Evolutionary conservation across 306 rosid species (phyloP).

Genomic region (Trifolium pratense): DNA sequence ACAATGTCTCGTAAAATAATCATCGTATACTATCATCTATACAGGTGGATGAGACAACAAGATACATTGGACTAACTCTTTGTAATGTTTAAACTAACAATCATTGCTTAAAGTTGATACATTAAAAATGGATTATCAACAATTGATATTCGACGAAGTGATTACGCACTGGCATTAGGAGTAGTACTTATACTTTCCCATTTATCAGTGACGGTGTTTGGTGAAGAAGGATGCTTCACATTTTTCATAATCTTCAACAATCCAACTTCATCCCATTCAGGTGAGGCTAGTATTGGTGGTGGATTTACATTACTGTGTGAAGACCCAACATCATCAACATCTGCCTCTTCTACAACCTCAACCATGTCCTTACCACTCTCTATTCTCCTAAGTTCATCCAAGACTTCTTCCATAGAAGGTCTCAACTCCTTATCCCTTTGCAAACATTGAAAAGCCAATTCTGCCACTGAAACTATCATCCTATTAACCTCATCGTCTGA

Average conservation of each 20-base stretch:
- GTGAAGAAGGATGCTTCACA: conserved; percentile 46
- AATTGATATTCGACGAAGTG: conserved; percentile 17
- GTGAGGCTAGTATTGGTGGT: conserved; percentile 37
- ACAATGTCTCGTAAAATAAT: conserved; percentile 3
- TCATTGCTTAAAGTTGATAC: conserved; percentile 20
- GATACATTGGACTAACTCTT: neutral
- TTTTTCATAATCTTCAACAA: conserved; percentile 49
- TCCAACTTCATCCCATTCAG: conserved; percentile 51
- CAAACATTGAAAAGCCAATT: conserved; percentile 77
- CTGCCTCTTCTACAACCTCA: conserved; percentile 32
- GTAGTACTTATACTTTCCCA: conserved; percentile 53
- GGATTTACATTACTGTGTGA: conserved; percentile 24
- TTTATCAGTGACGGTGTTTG: conserved; percentile 44
- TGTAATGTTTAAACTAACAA: conserved; percentile 17
- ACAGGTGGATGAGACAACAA: conserved; percentile 17
- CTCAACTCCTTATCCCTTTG: conserved; percentile 71
- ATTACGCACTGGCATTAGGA: conserved; percentile 43
- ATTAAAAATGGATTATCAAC: conserved; percentile 35
- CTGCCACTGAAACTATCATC: conserved; percentile 65
- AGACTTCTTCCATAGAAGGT: conserved; percentile 76
- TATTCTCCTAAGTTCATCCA: conserved; percentile 60
- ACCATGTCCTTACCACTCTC: conserved; percentile 44
- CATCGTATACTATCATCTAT: conserved; percentile 14
- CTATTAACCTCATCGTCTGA: conserved; percentile 49
- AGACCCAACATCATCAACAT: conserved; percentile 25